A percentile compares a stretch with the other conserved stretches of the same genome.
Conservation (phyloP, 768 basidiomycete species). For the Mrakia blollopis region DNA sequence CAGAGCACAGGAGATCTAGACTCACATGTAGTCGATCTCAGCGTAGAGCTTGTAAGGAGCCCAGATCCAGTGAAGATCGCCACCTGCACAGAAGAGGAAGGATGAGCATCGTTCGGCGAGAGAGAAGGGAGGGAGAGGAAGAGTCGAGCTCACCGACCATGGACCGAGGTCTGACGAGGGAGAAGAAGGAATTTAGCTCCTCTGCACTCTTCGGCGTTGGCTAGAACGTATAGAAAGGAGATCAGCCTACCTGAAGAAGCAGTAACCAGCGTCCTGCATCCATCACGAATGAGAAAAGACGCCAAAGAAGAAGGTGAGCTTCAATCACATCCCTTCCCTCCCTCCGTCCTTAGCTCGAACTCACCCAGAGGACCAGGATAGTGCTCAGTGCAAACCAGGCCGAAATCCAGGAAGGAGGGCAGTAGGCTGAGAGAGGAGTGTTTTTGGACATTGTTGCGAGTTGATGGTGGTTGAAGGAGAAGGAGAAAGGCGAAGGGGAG, state of each 20-base stretch:
- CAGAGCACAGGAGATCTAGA: not conserved
- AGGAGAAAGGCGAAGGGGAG: not conserved
- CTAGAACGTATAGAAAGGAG: not conserved
- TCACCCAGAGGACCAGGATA: conserved; percentile 39
- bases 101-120: conserved; percentile 44
- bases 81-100: conserved; percentile 57
- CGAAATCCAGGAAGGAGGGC: conserved; percentile 40
- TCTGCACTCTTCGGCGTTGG: not conserved
- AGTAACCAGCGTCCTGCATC: not conserved
- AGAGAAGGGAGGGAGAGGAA: not conserved
- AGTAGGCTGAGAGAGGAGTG: not conserved
- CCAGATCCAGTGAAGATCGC: conserved; percentile 91
- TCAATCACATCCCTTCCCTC: too few species aligned
- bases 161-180: not conserved
- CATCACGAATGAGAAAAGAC: too few species aligned
- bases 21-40: conserved; percentile 52
- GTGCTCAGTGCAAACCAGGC: conserved; percentile 39
- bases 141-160: conserved; percentile 10
- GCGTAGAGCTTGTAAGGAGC: conserved; percentile 73
- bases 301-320: not conserved
- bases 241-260: not conserved
- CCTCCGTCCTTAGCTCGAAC: not conserved
- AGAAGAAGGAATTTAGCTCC: not conserved
- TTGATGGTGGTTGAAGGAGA: not conserved
- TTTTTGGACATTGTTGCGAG: too few species aligned